Base-by-base conservation (phyloP, 2,329 filamentous ascomycete species). In the Epichloe typhina region DNA sequence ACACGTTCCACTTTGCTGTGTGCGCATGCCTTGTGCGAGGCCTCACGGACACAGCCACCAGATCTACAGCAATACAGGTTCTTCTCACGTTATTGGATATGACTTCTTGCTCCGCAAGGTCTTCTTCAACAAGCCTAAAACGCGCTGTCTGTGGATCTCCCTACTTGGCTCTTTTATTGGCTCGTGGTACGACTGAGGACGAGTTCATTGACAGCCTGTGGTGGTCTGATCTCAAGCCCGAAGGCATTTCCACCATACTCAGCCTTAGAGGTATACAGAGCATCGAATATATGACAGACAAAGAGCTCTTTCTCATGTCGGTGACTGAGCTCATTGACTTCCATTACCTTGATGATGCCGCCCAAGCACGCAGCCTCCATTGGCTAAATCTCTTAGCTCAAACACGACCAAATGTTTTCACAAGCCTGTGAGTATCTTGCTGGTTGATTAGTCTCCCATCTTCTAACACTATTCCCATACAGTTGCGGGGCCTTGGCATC, bases 261-360 rank as follows among this genome's bases (percentile, higher is more conserved):
- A 57, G 52, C 7, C 56, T 55, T n/a, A 59, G 57, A 7, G 58
- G 63, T 11, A 51, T 59, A 3, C 59, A 59, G 4, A 57, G 63
- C 36, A 61, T 76, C 19, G 64, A 69, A 5, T 65, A 67, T 17
- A 70, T 82, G 57, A 74, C 73, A 49, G 80, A 85, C 54, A 76
- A 78, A 55, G 79, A 84, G 53, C 61, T 85, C 12, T 64, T 86
- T 15, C 69, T 85, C 5, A 80, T 78, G 54, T 77, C 78, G 3
- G 79, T 78, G 1, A 80, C 85, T 50, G 75, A 78, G 58, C 69
- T 85, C 41, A 75, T 85, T 9, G 82, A 86, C 59, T 85, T 86
- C 58, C 75, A 77, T 51, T 77, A 76, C 52, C 66, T 84, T 7
- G 82, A 85, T 52, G 80, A 84, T 51, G 69, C 70, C 2, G 72